A percentile compares a stretch with the other conserved stretches of the same genome.
Evolutionary conservation across 805 yeast species (phyloP).

Genomic region (Jamesozyma rosinii): DNA sequence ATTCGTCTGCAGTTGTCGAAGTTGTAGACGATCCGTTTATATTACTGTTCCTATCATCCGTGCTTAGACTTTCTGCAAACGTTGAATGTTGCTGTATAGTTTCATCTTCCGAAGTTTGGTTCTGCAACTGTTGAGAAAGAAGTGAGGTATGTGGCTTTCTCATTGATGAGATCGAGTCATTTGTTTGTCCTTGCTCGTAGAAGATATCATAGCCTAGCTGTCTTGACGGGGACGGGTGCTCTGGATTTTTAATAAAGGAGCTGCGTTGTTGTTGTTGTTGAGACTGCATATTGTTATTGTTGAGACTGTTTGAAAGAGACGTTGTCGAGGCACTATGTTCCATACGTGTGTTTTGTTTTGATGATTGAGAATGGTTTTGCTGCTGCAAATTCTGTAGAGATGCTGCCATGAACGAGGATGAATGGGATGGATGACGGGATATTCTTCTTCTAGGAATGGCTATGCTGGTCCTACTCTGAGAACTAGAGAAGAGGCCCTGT

Average conservation of each 20-base stretch:
- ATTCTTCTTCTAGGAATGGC: constrained; percentile 25
- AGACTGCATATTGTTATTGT: constrained; percentile 1
- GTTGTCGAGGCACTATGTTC: not conserved
- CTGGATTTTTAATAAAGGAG: not conserved
- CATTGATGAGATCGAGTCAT: not conserved
- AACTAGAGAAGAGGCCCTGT: constrained; percentile 15
- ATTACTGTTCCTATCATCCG: not conserved
- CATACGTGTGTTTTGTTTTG: not conserved
- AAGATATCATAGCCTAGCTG: constrained; percentile 2
- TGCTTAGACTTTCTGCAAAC: not conserved
- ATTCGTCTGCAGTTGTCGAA: constrained; percentile 15
- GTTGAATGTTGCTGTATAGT: not conserved
- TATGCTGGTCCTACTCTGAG: constrained; percentile 21
- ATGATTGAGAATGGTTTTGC: not conserved
- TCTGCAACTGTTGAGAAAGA: constrained; percentile 29
- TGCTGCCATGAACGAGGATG: constrained; percentile 26
- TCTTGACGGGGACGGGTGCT: not conserved
- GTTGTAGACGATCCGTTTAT: no score
- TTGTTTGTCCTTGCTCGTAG: not conserved
- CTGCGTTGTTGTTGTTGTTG: constrained; percentile 8
- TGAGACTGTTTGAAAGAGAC: not conserved
- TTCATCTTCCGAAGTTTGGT: constrained; percentile 6
- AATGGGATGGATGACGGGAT: constrained; percentile 24
- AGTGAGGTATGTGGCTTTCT: constrained; percentile 27
- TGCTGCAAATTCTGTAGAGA: constrained; percentile 24